Evolutionary conservation across 192 early-diverging fungal genomes (phyloP).

Genomic region (Backusella circina): DNA sequence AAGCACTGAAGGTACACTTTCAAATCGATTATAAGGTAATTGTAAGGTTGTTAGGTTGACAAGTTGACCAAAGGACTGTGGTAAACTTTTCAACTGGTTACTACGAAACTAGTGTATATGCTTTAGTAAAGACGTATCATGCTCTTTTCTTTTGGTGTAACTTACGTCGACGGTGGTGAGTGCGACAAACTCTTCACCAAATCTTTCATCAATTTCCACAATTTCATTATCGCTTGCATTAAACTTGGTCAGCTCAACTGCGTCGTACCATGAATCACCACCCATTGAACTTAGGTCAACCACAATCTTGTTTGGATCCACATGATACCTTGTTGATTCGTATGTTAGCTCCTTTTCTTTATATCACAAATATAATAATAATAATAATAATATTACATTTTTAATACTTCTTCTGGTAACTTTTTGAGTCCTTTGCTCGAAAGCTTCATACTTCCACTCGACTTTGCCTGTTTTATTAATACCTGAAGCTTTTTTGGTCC

Average conservation of each 20-base stretch:
- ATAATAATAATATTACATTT: slow-evolving; percentile 43
- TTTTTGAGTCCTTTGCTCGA: slow-evolving; percentile 43
- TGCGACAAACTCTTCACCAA: slow-evolving; percentile 47
- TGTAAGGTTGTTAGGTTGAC: slow-evolving; percentile 35
- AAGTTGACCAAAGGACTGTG: slow-evolving; percentile 34
- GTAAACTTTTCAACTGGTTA: slow-evolving; percentile 42
- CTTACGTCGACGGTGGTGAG: slow-evolving; percentile 48
- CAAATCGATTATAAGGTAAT: slow-evolving; percentile 42
- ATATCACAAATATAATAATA: not conserved
- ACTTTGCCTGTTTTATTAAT: slow-evolving; percentile 27
- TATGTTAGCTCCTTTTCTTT: not conserved
- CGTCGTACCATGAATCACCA: slow-evolving; percentile 47
- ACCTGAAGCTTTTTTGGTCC: slow-evolving; percentile 4
- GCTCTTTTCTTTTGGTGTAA: not conserved
- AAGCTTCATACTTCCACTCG: slow-evolving; percentile 42
- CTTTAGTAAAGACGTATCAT: not conserved
- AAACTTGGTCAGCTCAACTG: slow-evolving; percentile 46
- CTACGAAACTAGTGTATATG: slow-evolving; percentile 36
- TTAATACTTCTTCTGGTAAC: slow-evolving; percentile 49
- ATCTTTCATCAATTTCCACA: slow-evolving; percentile 39
- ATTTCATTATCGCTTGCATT: slow-evolving; percentile 51
- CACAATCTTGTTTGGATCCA: slow-evolving; percentile 43
- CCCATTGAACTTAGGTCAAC: slow-evolving; percentile 44
- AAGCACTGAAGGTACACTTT: slow-evolving; percentile 36
- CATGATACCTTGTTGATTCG: slow-evolving; percentile 41